phyloP scores from a whole-genome alignment of 2,329 filamentous ascomycete species.

The Fusarium paranaense region DNA sequence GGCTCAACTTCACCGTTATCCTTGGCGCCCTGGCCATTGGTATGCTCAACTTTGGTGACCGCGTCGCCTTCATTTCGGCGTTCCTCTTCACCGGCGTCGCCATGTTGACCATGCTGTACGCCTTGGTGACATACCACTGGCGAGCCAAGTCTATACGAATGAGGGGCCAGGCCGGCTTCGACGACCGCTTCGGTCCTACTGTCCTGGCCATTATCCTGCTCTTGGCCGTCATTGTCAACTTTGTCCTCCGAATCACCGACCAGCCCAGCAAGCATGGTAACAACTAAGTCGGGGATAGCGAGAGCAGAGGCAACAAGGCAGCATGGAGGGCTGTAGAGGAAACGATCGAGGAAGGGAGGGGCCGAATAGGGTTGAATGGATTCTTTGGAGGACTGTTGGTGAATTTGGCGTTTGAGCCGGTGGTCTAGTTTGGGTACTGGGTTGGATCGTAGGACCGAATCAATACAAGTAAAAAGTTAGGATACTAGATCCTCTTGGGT shows the following conservation, averaged over 20 bases:
- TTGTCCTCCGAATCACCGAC: conserved; percentile 78
- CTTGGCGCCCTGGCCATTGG: conserved; percentile 96
- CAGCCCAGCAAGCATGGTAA: conserved; percentile 52
- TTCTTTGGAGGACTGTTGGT: conserved; percentile 16
- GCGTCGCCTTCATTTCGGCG: conserved; percentile 91
- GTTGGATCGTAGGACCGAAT: conserved; percentile 26
- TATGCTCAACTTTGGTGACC: conserved; percentile 97
- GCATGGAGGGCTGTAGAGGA: neutral
- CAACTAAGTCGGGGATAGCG: conserved; percentile 11
- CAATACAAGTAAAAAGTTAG: conserved; percentile 28
- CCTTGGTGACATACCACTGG: conserved; percentile 96
- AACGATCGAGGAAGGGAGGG: neutral
- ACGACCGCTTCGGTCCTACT: conserved; percentile 94
- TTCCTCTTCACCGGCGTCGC: conserved; percentile 94
- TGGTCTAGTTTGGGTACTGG: conserved; percentile 25
- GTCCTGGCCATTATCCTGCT: conserved; percentile 88
- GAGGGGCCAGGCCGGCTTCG: conserved; percentile 93
- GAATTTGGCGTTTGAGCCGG: conserved; percentile 36
- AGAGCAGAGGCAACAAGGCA: neutral
- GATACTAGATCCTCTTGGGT: conserved; percentile 29
- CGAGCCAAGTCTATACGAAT: conserved; percentile 91
- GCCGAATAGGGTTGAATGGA: conserved; percentile 6
- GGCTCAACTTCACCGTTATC: conserved; percentile 99
- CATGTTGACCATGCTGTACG: conserved; percentile 96
- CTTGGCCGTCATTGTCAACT: conserved; percentile 94